phyloP scores from a whole-genome alignment of 148 eudicot genomes.

The Diospyros lotus region DNA sequence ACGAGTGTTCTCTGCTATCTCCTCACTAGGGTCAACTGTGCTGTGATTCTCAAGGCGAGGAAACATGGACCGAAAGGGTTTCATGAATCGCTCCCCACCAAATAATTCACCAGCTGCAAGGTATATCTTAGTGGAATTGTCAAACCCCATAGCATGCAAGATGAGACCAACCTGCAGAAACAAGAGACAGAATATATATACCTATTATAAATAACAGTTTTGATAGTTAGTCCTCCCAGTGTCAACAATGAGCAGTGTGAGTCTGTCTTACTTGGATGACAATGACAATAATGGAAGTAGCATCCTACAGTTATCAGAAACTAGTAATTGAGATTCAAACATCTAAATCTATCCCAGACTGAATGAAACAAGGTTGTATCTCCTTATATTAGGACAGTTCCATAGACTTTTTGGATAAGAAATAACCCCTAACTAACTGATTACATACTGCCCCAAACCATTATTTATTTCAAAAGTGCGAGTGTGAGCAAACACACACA shows the following conservation, averaged over 20 bases:
- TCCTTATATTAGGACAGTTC: neutral
- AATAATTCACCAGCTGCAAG: constrained; percentile 90
- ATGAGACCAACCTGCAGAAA: constrained; percentile 75
- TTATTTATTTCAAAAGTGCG: neutral
- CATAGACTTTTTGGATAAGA: neutral
- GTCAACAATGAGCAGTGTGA: too few species aligned
- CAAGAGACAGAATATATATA: constrained; percentile 9
- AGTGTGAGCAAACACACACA: neutral
- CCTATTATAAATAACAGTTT: too few species aligned
- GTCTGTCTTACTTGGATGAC: neutral
- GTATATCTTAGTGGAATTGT: constrained; percentile 80
- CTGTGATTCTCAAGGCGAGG: constrained; percentile 89
- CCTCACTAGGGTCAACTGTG: constrained; percentile 68
- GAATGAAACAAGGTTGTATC: neutral
- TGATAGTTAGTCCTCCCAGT: too few species aligned
- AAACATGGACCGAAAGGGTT: constrained; percentile 77
- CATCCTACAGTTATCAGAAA: neutral
- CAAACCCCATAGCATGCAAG: constrained; percentile 72
- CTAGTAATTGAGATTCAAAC: neutral
- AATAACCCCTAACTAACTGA: too few species aligned
- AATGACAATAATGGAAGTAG: neutral
- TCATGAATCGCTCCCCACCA: constrained; percentile 87
- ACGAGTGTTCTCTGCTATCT: constrained; percentile 55
- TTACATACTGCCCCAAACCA: neutral
- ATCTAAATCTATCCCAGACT: neutral